Conservation (phyloP, 2,329 filamentous ascomycete species). For the Cladosporium colombiae region DNA sequence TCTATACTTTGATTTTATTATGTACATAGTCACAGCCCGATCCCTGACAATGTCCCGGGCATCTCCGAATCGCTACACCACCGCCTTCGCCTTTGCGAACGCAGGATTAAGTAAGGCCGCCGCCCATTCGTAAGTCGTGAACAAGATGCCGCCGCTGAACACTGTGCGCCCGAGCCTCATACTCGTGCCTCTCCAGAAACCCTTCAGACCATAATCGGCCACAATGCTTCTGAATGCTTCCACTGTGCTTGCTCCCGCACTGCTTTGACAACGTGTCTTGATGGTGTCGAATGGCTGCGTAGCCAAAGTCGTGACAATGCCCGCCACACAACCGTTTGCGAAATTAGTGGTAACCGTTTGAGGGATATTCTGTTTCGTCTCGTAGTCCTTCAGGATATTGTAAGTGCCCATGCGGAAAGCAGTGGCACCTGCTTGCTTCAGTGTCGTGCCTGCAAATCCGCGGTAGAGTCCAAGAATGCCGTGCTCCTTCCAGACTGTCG, state of each 20-base stretch:
- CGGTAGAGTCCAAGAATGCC: constrained; percentile 59
- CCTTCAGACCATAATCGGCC: constrained; percentile 58
- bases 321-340: constrained; percentile 62
- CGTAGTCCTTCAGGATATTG: constrained; percentile 63
- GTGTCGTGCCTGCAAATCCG: constrained; percentile 60
- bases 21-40: neutral
- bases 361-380: constrained; percentile 49
- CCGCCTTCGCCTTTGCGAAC: constrained; percentile 22
- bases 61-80: neutral
- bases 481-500: constrained; percentile 52
- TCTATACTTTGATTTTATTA: neutral
- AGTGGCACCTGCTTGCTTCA: constrained; percentile 64
- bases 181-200: constrained; percentile 67
- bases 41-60: neutral
- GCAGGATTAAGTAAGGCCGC: constrained; percentile 50
- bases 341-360: constrained; percentile 60
- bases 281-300: constrained; percentile 65
- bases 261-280: constrained; percentile 64
- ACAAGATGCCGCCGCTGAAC: constrained; percentile 67
- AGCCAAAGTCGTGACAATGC: constrained; percentile 59
- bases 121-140: constrained; percentile 63
- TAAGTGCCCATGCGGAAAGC: constrained; percentile 64
- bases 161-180: constrained; percentile 67
- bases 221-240: constrained; percentile 59
- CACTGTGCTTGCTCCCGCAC: constrained; percentile 56